Conservation (phyloP, 2,329 filamentous ascomycete species). For the Alternaria gansuensis region DNA sequence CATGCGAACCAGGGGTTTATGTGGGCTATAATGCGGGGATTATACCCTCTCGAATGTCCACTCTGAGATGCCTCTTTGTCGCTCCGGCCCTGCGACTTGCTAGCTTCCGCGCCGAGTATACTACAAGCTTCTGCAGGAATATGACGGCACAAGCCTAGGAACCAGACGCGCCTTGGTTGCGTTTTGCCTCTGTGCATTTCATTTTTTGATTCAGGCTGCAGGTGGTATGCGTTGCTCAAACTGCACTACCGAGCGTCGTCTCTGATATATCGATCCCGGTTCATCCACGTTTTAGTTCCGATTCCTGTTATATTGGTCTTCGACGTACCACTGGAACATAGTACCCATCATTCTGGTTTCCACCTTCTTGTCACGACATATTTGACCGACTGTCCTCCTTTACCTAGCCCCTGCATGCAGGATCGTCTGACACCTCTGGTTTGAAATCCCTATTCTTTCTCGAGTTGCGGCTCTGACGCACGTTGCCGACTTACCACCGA, state of each 20-base stretch:
- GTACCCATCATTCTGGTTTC: constrained; percentile 25
- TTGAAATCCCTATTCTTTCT: constrained; percentile 12
- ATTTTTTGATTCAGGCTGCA: constrained; percentile 32
- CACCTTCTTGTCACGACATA: constrained; percentile 16
- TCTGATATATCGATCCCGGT: constrained; percentile 32
- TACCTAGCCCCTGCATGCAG: constrained; percentile 20
- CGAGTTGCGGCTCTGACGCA: constrained; percentile 8
- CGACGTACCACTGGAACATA: constrained; percentile 14
- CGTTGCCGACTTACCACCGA: constrained; percentile 5
- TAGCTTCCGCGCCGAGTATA: constrained; percentile 20
- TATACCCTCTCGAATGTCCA: constrained; percentile 28
- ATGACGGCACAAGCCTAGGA: constrained; percentile 21
- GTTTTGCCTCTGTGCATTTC: constrained; percentile 18
- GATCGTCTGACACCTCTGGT: constrained; percentile 17
- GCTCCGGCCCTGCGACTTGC: constrained; percentile 23
- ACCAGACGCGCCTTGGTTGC: constrained; percentile 15
- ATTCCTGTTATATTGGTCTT: constrained; percentile 27
- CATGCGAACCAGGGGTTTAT: constrained; percentile 27
- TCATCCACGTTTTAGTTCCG: constrained; percentile 19
- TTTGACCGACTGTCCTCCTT: constrained; percentile 20
- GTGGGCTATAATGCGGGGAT: constrained; percentile 47
- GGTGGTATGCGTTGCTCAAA: constrained; percentile 26
- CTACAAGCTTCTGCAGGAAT: constrained; percentile 19
- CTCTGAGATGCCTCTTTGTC: constrained; percentile 34
- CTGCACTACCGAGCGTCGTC: constrained; percentile 20